Percentiles rank a stretch among this genome's conserved stretches.
Evolutionary conservation across 495 filamentous ascomycete genomes (phyloP).

Genomic region (Penicillium cinerascens): DNA sequence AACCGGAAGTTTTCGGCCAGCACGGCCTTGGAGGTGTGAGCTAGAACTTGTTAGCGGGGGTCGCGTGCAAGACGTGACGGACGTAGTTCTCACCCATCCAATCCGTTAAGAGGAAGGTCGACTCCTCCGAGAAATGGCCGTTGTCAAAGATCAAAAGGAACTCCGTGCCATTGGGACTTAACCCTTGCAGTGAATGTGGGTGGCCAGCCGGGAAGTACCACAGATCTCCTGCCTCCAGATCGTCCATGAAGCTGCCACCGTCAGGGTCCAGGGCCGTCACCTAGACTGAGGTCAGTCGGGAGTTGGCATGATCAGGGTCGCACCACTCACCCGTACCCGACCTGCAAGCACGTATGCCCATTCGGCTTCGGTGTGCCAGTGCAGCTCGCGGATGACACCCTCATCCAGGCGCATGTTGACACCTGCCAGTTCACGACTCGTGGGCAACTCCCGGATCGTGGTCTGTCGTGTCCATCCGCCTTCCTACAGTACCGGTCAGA

Average conservation of each 20-base stretch:
- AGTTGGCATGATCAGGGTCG: background rate
- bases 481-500: conserved; percentile 39
- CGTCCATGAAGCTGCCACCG: conserved; percentile 65
- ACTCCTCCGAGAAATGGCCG: conserved; percentile 66
- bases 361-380: conserved; percentile 72
- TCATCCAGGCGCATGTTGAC: conserved; percentile 67
- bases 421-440: conserved; percentile 58
- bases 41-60: conserved; percentile 16
- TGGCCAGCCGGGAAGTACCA: conserved; percentile 76
- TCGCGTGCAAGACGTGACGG: background rate
- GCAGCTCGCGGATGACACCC: conserved; percentile 67
- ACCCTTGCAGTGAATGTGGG: conserved; percentile 66
- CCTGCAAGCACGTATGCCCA: conserved; percentile 30
- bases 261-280: conserved; percentile 66
- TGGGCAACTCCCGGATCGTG: conserved; percentile 56
- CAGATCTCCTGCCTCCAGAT: conserved; percentile 64
- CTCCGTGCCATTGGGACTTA: conserved; percentile 63
- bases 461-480: conserved; percentile 68
- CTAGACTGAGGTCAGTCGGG: background rate
- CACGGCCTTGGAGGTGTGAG: conserved; percentile 60
- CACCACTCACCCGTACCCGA: conserved; percentile 36
- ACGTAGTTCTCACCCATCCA: conserved; percentile 49
- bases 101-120: conserved; percentile 64
- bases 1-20: conserved; percentile 64
- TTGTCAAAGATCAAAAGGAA: conserved; percentile 70